Base-by-base conservation (phyloP, 2,329 filamentous ascomycete species). In the Fusarium veterinarium region DNA sequence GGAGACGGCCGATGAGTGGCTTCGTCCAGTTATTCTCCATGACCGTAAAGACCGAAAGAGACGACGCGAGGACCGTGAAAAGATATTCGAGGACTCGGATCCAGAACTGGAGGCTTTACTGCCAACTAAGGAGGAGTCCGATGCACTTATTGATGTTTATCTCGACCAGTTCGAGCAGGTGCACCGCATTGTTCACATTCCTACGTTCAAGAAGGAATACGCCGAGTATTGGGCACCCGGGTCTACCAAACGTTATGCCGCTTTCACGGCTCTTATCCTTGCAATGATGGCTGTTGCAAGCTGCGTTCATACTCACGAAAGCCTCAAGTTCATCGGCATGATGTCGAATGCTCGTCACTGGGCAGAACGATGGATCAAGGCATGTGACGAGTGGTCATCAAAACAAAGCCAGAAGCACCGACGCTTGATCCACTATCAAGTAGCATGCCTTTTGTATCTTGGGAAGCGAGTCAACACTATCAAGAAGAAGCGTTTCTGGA, bases 401-500 rank as follows among this genome's bases (percentile, higher is more conserved):
- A 81, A 81, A 40, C 89, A 91, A 80, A 90, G 89, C 77, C 86
- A 90, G 78, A 91, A 91, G 79, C 88, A 90, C 71, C 86, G 89
- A 51, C 84, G 85, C 48, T 84, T 91, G 30, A 86, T 91, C 19
- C 88, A 91, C 78, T 90, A 89, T 76, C 89, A 91, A 77, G 86
- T 91, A 20, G 84, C 85, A 17, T 90, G 89, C 72, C 81, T 91
- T 37, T 76, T 89, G n/a, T 90, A 90, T 71, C 84, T 91, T 5
- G 88, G 87, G 46, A 91, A 90, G 82, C 83, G 87, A 35, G 86
- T 90, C 71, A 91, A 91, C 79, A 88, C 86, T 5, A 86, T 91
- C 71, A 90, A 90, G 82, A 91, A 91, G 84, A 91, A 91, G 84
- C 84, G 88, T 17, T 90, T 89, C 79, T 91, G 89, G 89, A 89